These are phyloP conservation scores for Cutaneotrichosporon dermatis DNA, from an alignment of 1,284 basidiomycete species.

Conservation along the genomic window DNA sequence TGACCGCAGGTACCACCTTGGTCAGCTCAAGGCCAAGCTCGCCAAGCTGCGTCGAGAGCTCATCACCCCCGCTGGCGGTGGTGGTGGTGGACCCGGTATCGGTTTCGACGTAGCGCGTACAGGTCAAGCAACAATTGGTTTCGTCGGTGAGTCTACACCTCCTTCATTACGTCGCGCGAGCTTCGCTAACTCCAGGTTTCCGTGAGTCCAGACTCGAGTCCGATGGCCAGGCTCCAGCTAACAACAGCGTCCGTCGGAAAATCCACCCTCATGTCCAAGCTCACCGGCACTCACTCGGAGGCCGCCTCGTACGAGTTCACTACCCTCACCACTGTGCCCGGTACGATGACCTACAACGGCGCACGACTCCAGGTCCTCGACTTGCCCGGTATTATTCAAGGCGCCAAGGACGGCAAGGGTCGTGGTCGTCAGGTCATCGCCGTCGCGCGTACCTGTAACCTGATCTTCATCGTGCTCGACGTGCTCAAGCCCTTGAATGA, in stretches of 20 bases:
- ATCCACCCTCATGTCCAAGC: conserved; percentile 95
- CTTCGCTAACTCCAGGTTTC: neutral
- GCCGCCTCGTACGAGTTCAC: conserved; percentile 99
- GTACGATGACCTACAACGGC: conserved; percentile 67
- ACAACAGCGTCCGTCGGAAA: conserved; percentile 49
- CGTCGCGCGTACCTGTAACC: conserved; percentile 93
- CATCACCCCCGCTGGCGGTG: conserved; percentile 68
- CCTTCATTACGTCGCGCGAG: neutral
- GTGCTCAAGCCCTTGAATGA: conserved; percentile 95
- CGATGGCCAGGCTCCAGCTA: neutral
- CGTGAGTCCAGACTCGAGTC: neutral
- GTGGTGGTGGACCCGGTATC: conserved; percentile 72
- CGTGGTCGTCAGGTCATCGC: conserved; percentile 93
- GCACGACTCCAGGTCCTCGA: conserved; percentile 61
- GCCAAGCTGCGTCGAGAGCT: conserved; percentile 95
- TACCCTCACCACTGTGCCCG: conserved; percentile 67
- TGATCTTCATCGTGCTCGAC: conserved; percentile 98
- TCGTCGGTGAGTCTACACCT: conserved; percentile 54
- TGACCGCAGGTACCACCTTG: conserved; percentile 72
- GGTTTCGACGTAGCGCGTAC: conserved; percentile 98
- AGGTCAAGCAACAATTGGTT: conserved; percentile 91
- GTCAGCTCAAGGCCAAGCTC: conserved; percentile 94
- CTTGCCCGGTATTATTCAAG: conserved; percentile 78
- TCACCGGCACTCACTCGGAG: conserved; percentile 96
- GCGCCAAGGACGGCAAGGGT: conserved; percentile 96